A percentile compares a stretch with the other conserved stretches of the same genome.
Evolutionary conservation across 23 red algal species (phyloP).

Genomic region (Gracilaria vermiculophylla): DNA sequence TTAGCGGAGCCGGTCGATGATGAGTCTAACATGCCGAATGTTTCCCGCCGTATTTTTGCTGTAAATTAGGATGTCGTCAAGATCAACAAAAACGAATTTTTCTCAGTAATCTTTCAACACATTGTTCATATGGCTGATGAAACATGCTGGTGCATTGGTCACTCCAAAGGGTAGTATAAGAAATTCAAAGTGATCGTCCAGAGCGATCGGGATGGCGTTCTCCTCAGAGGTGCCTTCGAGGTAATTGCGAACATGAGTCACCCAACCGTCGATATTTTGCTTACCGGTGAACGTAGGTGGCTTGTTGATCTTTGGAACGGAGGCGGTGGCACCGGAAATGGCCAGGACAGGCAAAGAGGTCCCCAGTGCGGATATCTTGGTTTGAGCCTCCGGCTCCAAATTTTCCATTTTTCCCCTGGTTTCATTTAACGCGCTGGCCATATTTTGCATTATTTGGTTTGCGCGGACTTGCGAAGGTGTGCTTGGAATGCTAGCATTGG

Average conservation of each 20-base stretch:
- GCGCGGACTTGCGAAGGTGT: background rate
- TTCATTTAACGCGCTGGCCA: background rate
- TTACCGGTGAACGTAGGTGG: background rate
- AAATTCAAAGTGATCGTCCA: too few species aligned
- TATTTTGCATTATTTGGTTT: background rate
- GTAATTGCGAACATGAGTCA: constrained; percentile 1
- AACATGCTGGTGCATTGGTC: too few species aligned
- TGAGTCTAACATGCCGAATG: background rate
- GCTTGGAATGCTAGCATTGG: too few species aligned
- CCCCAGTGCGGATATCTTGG: background rate
- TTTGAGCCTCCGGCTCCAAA: background rate
- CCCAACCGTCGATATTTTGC: constrained; percentile 7
- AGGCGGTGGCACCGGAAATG: background rate
- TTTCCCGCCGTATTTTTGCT: too few species aligned
- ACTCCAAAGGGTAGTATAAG: too few species aligned
- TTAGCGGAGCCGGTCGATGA: background rate
- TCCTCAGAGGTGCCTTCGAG: background rate
- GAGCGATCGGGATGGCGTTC: background rate
- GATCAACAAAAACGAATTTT: too few species aligned
- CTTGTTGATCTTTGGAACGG: constrained; percentile 21
- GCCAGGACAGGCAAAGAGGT: background rate
- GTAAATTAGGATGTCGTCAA: too few species aligned
- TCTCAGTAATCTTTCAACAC: too few species aligned
- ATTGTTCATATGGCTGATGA: too few species aligned
- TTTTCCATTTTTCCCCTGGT: background rate